Base-by-base conservation (phyloP, 2,329 filamentous ascomycete genomes). In the Alternaria dauci region DNA sequence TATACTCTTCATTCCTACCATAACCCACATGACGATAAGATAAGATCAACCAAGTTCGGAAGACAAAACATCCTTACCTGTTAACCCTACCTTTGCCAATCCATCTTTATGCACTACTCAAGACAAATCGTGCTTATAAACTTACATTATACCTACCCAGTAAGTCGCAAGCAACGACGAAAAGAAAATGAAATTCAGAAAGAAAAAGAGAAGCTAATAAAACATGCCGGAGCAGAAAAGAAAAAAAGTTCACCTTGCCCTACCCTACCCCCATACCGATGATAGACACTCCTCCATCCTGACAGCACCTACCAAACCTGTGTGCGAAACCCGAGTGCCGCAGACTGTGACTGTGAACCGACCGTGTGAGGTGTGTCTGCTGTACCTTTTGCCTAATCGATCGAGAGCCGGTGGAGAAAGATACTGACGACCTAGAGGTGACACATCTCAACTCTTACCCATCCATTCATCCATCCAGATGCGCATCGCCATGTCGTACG, bases 61-160 rank as follows among this genome's bases (percentile, higher is more conserved):
- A 51, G 46, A 61, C 39, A 25, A 50, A 28, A 61, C 54, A 42
- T 66, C 68, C 69, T 66, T 74, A 71, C 69, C 71, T 74, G 67
- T 61, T 38, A 66, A 71, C 71, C 71, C 67, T 71, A 73, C 71
- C 71, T 72, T 65, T 9, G 55, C 67, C 54, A 30, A n/a, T n/a
- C 32, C 20, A 23, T 23, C 20, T 23, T 23, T 41, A 41, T 52
- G 62, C 48, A 47, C 42, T 30, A 26, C 26, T 28, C 54, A 4
- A n/a, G 52, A n/a, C 36, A 50, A 25, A 25, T 25, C 20, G 6
- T 50, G 32, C 32, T 38, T 36, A n/a, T 70, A 30, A 70, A 41
- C 69, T 73, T 70, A 70, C 67, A 71, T 74, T 18, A 38, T 53
- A 74, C 72, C 70, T 72, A 74, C 71, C 70, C 55, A 38, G 52